Evolutionary conservation across 1,284 basidiomycete genomes (phyloP), one percentile per base, ranked within the genome.

Genomic region (Fomitopsis pinicola): DNA sequence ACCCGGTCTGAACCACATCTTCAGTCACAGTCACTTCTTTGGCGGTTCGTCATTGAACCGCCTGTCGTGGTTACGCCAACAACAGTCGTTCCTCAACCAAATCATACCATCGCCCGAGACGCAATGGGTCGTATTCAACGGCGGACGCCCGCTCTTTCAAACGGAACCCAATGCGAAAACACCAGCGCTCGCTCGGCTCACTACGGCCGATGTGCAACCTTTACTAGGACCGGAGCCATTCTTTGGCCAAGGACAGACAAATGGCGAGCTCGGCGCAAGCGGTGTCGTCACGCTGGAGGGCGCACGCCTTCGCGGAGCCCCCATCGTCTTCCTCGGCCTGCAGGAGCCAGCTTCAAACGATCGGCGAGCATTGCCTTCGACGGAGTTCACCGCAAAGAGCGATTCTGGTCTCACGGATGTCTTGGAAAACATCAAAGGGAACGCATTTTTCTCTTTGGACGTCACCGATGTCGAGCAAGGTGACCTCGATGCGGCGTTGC

Each of bases 21-120:
- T 8, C 58, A 71, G 69, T 42, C 64, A 71, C 65, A 68, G 81
- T 64, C 89, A 91, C 72, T 86, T 88, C 77, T 86, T 89, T 69
- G 80, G 85, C 53, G 92, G 92, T 55, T 89, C 89, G 15, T 90
- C 92, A n/a, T 78, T 95, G 44, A 97, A 96, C 75, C 86, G 94
- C 38, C 80, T 96, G 33, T 89, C 92, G 0, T 97, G 94, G 89
- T 80, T 95, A 59, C 83, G 94, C 33, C 77, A 86, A 26, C 90
- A 88, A 7, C 82, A 85, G 22, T 72, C 81, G 5, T 91, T 92
- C 72, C 78, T 96, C 48, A 92, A 91, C 65, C 78, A 84, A 12
- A 79, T 92, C 68, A 75, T 89, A 38, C 71, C 70, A 15, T 80
- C 84, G 17, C 82, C 85, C 0, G 69, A 82, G 10, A 82, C 91